Base-by-base conservation (phyloP, 257 asterid species). In the Osmanthus fragrans region DNA sequence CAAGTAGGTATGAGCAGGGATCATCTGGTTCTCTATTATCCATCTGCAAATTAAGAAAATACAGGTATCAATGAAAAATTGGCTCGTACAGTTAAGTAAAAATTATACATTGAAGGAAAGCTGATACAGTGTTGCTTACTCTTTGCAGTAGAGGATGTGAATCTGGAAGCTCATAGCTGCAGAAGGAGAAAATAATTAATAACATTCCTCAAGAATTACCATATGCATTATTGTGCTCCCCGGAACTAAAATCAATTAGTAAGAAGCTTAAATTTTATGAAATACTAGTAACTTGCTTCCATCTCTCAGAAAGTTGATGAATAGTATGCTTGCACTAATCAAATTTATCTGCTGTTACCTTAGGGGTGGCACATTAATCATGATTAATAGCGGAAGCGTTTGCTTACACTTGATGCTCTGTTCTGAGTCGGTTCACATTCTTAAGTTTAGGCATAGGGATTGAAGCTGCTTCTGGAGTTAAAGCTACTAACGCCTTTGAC, bases 391-490 rank as follows among this genome's bases (percentile, higher is more conserved):
- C 42, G 36, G 71, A 51, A 80, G 70, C 19, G 18, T 80, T 49
- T 78, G 87, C 99, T 92, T 88, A 96, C 99, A 96, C 99, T 71
- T 82, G 90, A 88, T 96, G 99, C 82, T 96, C 99, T 83, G 99
- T 96, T 86, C 99, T 90, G 80, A 93, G 96, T 49, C 93, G 89
- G 88, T 88, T 93, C 80, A 88, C 80, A 74, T 92, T 88, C 84
- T 96, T 93, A 37, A 93, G 99, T 88, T 90, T 96, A 75, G 99
- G 96, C 73, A 83, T 85, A 66, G 97, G 97, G 79, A 96, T 86
- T 74, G 99, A 96, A 71, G 99, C 97, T 77, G 94, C 97, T 81
- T 85, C 92, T 75, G 92, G 82, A 79, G 92, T 88, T 80, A 96
- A 86, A 89, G 96, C 94, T 65, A 96, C 94, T 66, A 96, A 84